Evolutionary conservation across 2,329 filamentous ascomycete genomes (phyloP).

Genomic region (Colletotrichum gloeosporioides): DNA sequence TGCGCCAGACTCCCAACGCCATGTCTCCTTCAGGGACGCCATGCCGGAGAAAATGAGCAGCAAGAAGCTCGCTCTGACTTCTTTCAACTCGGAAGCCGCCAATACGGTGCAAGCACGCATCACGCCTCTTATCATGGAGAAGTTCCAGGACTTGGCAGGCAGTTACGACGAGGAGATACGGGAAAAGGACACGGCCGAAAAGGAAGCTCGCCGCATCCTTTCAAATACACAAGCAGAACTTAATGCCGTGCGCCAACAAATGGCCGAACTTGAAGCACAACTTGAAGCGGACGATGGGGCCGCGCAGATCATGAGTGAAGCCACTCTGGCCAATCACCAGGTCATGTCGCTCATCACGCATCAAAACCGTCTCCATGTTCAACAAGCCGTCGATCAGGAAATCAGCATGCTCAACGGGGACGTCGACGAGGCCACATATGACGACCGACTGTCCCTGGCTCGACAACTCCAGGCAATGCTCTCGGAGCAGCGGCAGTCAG

Average conservation of each 20-base stretch:
- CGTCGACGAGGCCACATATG: slow-evolving; percentile 49
- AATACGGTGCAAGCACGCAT: slow-evolving; percentile 74
- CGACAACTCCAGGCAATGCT: slow-evolving; percentile 62
- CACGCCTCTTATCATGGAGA: slow-evolving; percentile 72
- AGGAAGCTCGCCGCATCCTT: slow-evolving; percentile 70
- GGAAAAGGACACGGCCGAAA: slow-evolving; percentile 74
- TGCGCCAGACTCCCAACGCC: slow-evolving; percentile 65
- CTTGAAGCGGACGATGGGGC: slow-evolving; percentile 62
- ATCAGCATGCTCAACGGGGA: slow-evolving; percentile 55
- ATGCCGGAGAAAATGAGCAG: slow-evolving; percentile 43
- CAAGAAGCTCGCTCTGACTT: slow-evolving; percentile 41
- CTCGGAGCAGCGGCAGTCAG: slow-evolving; percentile 64
- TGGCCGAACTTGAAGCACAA: slow-evolving; percentile 60
- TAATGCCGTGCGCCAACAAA: slow-evolving; percentile 62
- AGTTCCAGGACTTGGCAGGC: slow-evolving; percentile 72
- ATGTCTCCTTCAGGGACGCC: slow-evolving; percentile 58
- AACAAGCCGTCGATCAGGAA: slow-evolving; percentile 57
- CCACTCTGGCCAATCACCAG: slow-evolving; percentile 52
- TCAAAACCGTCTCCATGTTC: slow-evolving; percentile 58
- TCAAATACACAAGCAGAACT: slow-evolving; percentile 73
- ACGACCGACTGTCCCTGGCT: slow-evolving; percentile 63
- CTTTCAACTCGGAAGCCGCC: slow-evolving; percentile 68
- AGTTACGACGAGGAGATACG: slow-evolving; percentile 78
- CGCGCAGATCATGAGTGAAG: slow-evolving; percentile 56
- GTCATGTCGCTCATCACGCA: slow-evolving; percentile 54